These are phyloP conservation scores for Pyrenophora tritici-repentis DNA, from an alignment of 2,329 filamentous ascomycete species.

Conservation along the genomic window DNA sequence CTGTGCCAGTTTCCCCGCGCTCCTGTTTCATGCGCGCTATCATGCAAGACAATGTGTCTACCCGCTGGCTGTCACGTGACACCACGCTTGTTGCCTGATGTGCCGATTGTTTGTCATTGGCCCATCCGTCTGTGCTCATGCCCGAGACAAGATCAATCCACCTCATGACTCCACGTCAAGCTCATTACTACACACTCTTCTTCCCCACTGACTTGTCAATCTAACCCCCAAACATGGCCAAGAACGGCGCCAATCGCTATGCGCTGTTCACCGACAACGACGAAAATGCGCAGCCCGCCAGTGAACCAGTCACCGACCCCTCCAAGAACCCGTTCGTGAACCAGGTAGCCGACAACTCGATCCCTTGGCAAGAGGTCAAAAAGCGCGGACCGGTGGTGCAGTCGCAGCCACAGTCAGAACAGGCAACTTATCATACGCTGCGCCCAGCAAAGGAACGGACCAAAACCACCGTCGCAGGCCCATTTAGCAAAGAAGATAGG, in stretches of 20 bases:
- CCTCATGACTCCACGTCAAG: neutral
- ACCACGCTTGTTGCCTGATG: constrained; percentile 13
- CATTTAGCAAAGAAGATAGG: constrained; percentile 12
- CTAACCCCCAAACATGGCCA: constrained; percentile 17
- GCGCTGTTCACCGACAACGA: constrained; percentile 27
- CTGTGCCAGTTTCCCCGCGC: neutral
- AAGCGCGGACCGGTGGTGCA: constrained; percentile 17
- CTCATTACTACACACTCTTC: neutral
- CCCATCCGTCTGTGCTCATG: neutral
- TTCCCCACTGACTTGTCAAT: neutral
- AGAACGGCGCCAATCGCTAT: constrained; percentile 29
- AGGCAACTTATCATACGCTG: neutral
- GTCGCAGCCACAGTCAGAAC: neutral
- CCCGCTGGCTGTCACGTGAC: constrained; percentile 7
- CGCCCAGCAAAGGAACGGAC: too few species aligned
- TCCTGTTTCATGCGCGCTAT: neutral
- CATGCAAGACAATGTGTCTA: constrained; percentile 1
- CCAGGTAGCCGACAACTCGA: constrained; percentile 28
- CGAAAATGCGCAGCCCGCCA: constrained; percentile 6
- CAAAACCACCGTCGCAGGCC: too few species aligned
- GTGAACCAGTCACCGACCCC: constrained; percentile 4
- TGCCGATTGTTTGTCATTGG: neutral
- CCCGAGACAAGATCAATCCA: neutral
- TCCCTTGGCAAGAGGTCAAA: constrained; percentile 37
- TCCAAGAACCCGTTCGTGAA: constrained; percentile 28